Conservation (phyloP, 2,329 filamentous ascomycete species). For the Pseudocercospora vitis region DNA sequence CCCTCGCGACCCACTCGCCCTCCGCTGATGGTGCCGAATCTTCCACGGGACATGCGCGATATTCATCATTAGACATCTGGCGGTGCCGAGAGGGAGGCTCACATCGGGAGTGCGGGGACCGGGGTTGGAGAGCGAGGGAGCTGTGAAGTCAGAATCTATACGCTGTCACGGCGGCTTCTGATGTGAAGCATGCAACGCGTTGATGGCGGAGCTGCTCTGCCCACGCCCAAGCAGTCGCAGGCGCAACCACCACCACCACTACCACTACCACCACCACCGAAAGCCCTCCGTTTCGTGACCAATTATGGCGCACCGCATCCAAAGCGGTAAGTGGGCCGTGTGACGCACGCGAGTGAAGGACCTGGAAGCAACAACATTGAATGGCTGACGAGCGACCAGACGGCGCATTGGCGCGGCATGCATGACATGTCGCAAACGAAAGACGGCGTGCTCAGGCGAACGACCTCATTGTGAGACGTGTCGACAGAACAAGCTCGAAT, state of each 20-base stretch:
- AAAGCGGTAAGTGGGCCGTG: slow-evolving; percentile 51
- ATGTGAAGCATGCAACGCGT: slow-evolving; percentile 26
- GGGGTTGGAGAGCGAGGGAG: neutral
- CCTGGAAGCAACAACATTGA: no score
- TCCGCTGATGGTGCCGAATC: no score
- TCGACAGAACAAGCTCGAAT: slow-evolving; percentile 50
- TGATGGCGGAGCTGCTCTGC: slow-evolving; percentile 11
- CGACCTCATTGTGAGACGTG: slow-evolving; percentile 49
- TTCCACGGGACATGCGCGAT: neutral
- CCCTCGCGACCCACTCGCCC: no score
- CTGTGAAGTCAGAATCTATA: neutral
- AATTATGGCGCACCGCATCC: slow-evolving; percentile 78
- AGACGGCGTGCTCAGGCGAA: slow-evolving; percentile 51
- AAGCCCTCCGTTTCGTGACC: slow-evolving; percentile 67
- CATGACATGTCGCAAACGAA: slow-evolving; percentile 51
- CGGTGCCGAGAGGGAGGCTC: neutral
- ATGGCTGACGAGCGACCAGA: slow-evolving; percentile 37
- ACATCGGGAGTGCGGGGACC: slow-evolving; percentile 16
- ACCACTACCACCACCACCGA: slow-evolving; percentile 20
- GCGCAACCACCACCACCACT: slow-evolving; percentile 10
- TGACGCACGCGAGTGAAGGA: neutral
- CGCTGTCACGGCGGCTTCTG: slow-evolving; percentile 5
- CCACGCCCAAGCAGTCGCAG: slow-evolving; percentile 6
- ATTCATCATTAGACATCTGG: neutral
- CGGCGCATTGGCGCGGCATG: slow-evolving; percentile 74